Percentiles rank a stretch among this genome's conserved stretches.
Evolutionary conservation across 768 basidiomycete species (phyloP).

Genomic region (Leccinum ochraceum): DNA sequence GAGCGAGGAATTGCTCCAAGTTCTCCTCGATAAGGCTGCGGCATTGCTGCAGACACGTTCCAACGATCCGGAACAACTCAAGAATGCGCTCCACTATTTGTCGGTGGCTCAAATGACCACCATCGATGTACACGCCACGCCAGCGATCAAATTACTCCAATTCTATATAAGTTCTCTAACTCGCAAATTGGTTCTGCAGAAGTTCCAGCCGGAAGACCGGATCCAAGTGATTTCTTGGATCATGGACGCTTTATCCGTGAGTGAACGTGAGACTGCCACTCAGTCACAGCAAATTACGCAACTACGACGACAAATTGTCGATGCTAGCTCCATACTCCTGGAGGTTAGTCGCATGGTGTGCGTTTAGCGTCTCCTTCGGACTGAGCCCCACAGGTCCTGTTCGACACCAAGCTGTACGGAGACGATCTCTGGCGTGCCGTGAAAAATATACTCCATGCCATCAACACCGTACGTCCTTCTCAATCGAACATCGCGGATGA

Average conservation of each 20-base stretch:
- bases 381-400: slow-evolving; percentile 16
- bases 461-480: slow-evolving; percentile 29
- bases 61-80: slow-evolving; percentile 35
- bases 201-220: slow-evolving; percentile 45
- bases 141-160: slow-evolving; percentile 48
- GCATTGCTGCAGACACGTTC: slow-evolving; percentile 34
- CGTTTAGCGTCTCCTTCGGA: slow-evolving; percentile 2
- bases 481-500: slow-evolving; percentile 12
- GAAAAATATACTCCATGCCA: slow-evolving; percentile 20
- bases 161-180: slow-evolving; percentile 50
- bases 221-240: slow-evolving; percentile 47
- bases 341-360: slow-evolving; percentile 35
- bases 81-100: slow-evolving; percentile 43
- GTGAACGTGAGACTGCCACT: slow-evolving; percentile 32
- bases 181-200: slow-evolving; percentile 49
- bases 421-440: slow-evolving; percentile 27
- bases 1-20: slow-evolving; percentile 42
- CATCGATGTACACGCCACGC: slow-evolving; percentile 42
- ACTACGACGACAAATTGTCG: slow-evolving; percentile 48
- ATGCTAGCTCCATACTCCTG: slow-evolving; percentile 50
- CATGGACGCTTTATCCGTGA: slow-evolving; percentile 44
- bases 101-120: slow-evolving; percentile 46
- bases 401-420: slow-evolving; percentile 28
- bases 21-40: slow-evolving; percentile 40
- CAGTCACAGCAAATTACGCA: slow-evolving; percentile 32